Conservation (phyloP, 441 rosid species). For the Mallotus repandus region DNA sequence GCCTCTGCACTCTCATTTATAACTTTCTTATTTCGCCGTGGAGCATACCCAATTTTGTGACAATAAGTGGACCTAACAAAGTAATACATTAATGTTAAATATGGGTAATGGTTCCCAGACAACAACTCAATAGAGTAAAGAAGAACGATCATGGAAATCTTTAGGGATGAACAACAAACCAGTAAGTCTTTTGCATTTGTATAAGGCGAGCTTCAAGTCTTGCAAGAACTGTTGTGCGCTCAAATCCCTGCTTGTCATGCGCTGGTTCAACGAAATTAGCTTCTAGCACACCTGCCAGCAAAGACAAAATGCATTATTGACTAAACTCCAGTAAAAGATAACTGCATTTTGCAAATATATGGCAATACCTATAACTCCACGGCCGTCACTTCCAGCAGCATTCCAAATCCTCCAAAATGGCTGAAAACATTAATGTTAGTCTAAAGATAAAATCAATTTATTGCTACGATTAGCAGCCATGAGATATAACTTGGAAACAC, state of each 20-base stretch:
- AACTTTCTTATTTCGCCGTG: slow-evolving; percentile 47
- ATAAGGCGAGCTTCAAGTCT: slow-evolving; percentile 67
- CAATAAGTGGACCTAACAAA: slow-evolving; percentile 54
- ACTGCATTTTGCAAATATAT: not conserved
- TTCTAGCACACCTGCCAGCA: slow-evolving; percentile 75
- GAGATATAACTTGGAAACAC: not conserved
- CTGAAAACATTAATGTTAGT: slow-evolving; percentile 36
- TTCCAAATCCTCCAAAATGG: slow-evolving; percentile 99
- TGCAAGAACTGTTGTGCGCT: slow-evolving; percentile 69
- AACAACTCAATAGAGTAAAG: slow-evolving; percentile 3
- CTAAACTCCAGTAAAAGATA: slow-evolving; percentile 19
- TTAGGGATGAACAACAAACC: slow-evolving; percentile 45
- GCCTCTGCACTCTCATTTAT: slow-evolving; percentile 30
- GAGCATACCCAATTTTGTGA: slow-evolving; percentile 78
- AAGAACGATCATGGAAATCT: not conserved
- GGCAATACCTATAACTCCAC: slow-evolving; percentile 85
- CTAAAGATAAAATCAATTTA: slow-evolving; percentile 4
- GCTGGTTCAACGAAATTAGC: slow-evolving; percentile 96
- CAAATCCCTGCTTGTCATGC: slow-evolving; percentile 92
- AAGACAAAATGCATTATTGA: slow-evolving; percentile 22
- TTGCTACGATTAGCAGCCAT: not conserved
- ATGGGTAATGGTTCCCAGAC: not conserved
- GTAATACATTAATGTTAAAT: slow-evolving; percentile 18
- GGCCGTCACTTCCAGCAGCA: slow-evolving; percentile 91
- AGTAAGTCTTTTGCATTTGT: slow-evolving; percentile 83